Evolutionary conservation across 805 yeast species (phyloP).

Genomic region (Aciculoconidium aculeatum): DNA sequence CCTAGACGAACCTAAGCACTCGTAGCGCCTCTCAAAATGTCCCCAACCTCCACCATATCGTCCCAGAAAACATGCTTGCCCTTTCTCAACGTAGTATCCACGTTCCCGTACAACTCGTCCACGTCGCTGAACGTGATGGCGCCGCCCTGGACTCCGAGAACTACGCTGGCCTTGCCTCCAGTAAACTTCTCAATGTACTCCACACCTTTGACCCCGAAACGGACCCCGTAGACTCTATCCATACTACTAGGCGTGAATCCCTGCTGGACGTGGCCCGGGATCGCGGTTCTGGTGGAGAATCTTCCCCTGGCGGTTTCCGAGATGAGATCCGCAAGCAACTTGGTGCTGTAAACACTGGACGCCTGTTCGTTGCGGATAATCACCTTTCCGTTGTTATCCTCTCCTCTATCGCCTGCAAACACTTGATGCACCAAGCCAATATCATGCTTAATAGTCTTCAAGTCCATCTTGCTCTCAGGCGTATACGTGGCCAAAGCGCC

Average conservation of each 20-base stretch:
- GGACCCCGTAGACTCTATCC: slow-evolving; percentile 70
- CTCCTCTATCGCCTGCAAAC: slow-evolving; percentile 58
- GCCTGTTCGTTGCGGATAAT: slow-evolving; percentile 64
- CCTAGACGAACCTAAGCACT: too few relatives aligned
- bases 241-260: slow-evolving; percentile 74
- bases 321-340: slow-evolving; percentile 65
- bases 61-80: slow-evolving; percentile 69
- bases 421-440: slow-evolving; percentile 54
- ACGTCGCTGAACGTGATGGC: slow-evolving; percentile 54
- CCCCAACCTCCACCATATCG: slow-evolving; percentile 50
- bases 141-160: slow-evolving; percentile 69
- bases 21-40: slow-evolving; percentile 73
- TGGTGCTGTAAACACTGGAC: slow-evolving; percentile 60
- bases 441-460: slow-evolving; percentile 60
- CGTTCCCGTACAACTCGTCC: slow-evolving; percentile 53
- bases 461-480: slow-evolving; percentile 63
- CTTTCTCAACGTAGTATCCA: slow-evolving; percentile 58
- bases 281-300: slow-evolving; percentile 73
- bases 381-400: slow-evolving; percentile 63
- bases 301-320: slow-evolving; percentile 56
- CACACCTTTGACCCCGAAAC: slow-evolving; percentile 65
- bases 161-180: slow-evolving; percentile 38
- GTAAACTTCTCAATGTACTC: slow-evolving; percentile 50
- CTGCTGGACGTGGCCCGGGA: slow-evolving; percentile 86
- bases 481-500: slow-evolving; percentile 74